phyloP scores from a whole-genome alignment of 106 monocot genomes.

The Platanthera zijinensis region DNA sequence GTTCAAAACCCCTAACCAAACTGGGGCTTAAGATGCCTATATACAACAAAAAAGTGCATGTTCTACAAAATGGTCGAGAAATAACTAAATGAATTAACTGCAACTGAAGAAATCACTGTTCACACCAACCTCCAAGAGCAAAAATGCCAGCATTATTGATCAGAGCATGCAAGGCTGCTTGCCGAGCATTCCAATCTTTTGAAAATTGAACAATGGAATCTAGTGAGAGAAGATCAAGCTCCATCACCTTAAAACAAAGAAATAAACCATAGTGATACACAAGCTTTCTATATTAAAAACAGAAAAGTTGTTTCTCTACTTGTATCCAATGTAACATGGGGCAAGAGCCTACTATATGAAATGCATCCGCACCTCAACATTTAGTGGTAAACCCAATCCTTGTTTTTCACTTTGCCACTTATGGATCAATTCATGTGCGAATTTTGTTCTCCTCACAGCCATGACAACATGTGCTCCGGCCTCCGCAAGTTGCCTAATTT shows the following conservation, averaged over 20 bases:
- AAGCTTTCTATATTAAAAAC: background rate
- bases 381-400: slow-evolving; percentile 42
- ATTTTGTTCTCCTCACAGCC: slow-evolving; percentile 76
- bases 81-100: background rate
- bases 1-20: no score
- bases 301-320: background rate
- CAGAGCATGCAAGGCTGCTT: slow-evolving; percentile 59
- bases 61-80: background rate
- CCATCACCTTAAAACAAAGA: slow-evolving; percentile 66
- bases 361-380: slow-evolving; percentile 61
- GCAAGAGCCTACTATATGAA: background rate
- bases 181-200: slow-evolving; percentile 82
- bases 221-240: slow-evolving; percentile 85
- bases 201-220: slow-evolving; percentile 84
- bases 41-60: background rate
- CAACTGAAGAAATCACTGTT: background rate
- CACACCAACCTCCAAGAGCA: slow-evolving; percentile 68
- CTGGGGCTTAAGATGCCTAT: background rate
- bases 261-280: slow-evolving; percentile 1
- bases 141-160: slow-evolving; percentile 99
- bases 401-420: slow-evolving; percentile 65
- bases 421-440: slow-evolving; percentile 77
- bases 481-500: slow-evolving; percentile 74
- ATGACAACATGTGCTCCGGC: slow-evolving; percentile 89
- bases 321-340: background rate